Evolutionary conservation across 345 rosid genomes (phyloP).

Genomic region (Brassica rapa): DNA sequence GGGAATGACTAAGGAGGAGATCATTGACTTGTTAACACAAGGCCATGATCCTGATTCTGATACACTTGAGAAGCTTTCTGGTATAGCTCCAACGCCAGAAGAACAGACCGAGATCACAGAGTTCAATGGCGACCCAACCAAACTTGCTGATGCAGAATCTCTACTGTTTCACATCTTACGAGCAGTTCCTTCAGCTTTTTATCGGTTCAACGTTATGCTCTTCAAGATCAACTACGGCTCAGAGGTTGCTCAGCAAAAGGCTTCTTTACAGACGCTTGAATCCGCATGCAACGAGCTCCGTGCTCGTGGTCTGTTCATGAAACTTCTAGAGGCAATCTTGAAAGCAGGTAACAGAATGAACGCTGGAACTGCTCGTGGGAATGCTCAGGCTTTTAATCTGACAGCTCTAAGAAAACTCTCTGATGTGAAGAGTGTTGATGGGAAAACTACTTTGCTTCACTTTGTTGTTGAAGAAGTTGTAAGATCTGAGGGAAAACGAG

Average conservation of each 20-base stretch:
- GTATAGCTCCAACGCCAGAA: constrained; percentile 69
- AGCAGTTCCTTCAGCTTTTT: constrained; percentile 73
- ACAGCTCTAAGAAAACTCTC: constrained; percentile 71
- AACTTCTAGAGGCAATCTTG: constrained; percentile 84
- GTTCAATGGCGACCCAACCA: constrained; percentile 54
- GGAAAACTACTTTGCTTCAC: constrained; percentile 80
- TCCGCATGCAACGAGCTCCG: constrained; percentile 75
- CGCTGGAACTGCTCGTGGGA: constrained; percentile 83
- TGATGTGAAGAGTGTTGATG: constrained; percentile 82
- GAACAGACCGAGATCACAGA: constrained; percentile 62
- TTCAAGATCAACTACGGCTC: constrained; percentile 66
- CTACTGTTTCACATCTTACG: constrained; percentile 63
- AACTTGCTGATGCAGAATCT: constrained; percentile 75
- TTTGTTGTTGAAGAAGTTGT: constrained; percentile 86
- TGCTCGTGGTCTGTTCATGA: constrained; percentile 67
- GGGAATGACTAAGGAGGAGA: constrained; percentile 56
- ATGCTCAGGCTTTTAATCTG: constrained; percentile 81
- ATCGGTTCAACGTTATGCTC: constrained; percentile 65
- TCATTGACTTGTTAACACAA: constrained; percentile 56
- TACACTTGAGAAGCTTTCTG: constrained; percentile 73
- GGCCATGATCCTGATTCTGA: constrained; percentile 67
- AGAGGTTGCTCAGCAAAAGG: constrained; percentile 57
- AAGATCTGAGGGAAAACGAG: constrained; percentile 75
- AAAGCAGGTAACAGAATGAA: constrained; percentile 97
- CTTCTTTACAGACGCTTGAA: constrained; percentile 52